A percentile compares a stretch with the other conserved stretches of the same genome.
Evolutionary conservation across 495 filamentous ascomycete genomes (phyloP).

Genomic region (Emericellopsis terricola): DNA sequence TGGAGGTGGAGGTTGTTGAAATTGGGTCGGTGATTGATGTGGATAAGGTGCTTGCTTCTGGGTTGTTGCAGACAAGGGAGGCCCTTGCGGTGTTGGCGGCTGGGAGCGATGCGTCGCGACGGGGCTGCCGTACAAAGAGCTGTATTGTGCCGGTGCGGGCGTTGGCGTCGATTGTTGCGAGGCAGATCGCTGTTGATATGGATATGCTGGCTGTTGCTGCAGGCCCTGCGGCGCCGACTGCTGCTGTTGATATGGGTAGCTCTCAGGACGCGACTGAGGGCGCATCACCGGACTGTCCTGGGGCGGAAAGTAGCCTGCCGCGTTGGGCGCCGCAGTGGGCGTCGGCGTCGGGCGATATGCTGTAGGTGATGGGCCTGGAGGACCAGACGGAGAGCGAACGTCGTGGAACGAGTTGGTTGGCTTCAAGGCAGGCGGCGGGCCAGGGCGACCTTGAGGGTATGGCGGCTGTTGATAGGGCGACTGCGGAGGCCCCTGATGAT

Average conservation of each 20-base stretch:
- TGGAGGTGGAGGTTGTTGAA: no score
- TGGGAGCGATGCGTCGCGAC: no score
- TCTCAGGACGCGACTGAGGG: background rate
- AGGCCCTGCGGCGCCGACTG: conserved; percentile 15
- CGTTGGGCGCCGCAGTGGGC: conserved; percentile 16
- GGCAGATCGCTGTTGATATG: conserved; percentile 35
- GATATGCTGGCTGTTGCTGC: conserved; percentile 31
- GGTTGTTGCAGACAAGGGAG: background rate
- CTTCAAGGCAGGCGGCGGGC: conserved; percentile 33
- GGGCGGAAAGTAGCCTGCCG: conserved; percentile 24
- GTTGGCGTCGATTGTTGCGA: conserved; percentile 15
- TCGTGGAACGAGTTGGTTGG: conserved; percentile 25
- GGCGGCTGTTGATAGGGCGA: conserved; percentile 19
- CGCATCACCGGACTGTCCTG: conserved; percentile 15
- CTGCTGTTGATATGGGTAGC: conserved; percentile 9
- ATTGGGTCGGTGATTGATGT: no score
- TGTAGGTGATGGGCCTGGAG: conserved; percentile 22
- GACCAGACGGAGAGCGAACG: conserved; percentile 30
- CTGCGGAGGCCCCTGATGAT: conserved; percentile 9
- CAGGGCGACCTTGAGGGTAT: conserved; percentile 24
- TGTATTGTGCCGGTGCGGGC: conserved; percentile 2
- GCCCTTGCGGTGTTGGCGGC: no score
- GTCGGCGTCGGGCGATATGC: conserved; percentile 33
- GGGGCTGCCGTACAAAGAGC: conserved; percentile 9
- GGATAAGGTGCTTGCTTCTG: no score